Base-by-base conservation (phyloP, 2,329 filamentous ascomycete species). In the Penicillium sp. region DNA sequence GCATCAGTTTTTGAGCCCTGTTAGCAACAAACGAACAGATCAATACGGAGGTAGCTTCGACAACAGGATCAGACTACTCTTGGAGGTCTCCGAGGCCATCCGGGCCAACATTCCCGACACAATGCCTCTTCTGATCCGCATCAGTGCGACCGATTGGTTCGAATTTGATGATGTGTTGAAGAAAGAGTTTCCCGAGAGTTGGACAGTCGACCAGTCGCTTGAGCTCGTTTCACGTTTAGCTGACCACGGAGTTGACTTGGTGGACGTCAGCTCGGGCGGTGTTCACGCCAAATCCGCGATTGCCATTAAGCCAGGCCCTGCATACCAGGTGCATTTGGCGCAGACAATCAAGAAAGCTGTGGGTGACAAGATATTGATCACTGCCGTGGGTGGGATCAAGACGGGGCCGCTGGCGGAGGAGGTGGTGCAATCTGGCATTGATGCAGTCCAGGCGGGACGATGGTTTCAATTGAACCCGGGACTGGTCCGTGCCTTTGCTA, bases 61-160 rank as follows among this genome's bases (percentile, higher is more conserved):
- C n/a, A 59, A 59, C 21, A 29, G 59, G 39, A 18, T 49, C 5
- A 38, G 55, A 11, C 18, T 57, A 5, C 29, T 55, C 3, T 18
- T 57, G 21, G 60, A 61, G 7, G 32, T 59, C 14, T 42, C 7
- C n/a, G 45, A 51, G 7, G 58, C 48, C 22, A 57, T 77, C 45
- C 76, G 82, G 57, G 80, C 21, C 11, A 39, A 11, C n/a, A 61
- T 80, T 3, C 84, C 84, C 3, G 67, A 72, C 10, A 67, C 71
- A 4, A 82, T 81, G 76, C 83, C 84, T 3, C 72, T 88, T 3
- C 79, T 85, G 61, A 63, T 87, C 24, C 79, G 85, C 50, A 77
- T 87, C 60, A 85, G 82, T n/a, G 79, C 78, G 4, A 86, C 83
- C 5, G 85, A 88, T 61, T 87, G 84, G 83, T 79, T 85, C 73